These are phyloP conservation scores for Craterostigma plantagineum DNA, from an alignment of 257 asterid species.

Conservation along the genomic window DNA sequence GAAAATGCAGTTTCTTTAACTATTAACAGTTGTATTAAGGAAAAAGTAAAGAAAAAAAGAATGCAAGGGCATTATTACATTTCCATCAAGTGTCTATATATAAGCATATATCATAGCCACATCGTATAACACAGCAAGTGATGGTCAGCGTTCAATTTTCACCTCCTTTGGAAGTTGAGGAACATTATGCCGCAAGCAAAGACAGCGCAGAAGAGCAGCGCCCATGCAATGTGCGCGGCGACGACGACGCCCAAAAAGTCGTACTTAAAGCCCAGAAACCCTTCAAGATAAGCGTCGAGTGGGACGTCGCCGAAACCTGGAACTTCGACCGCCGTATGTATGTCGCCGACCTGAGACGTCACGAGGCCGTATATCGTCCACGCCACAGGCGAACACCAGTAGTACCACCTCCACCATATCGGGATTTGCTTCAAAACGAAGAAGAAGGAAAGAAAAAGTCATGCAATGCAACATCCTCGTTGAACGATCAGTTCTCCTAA, in stretches of 20 bases:
- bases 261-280: not conserved
- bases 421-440: not conserved
- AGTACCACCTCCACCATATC: not conserved
- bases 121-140: too few relatives aligned
- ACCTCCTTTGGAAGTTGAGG: constrained; percentile 6
- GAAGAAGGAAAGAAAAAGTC: not conserved
- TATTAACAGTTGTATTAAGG: too few relatives aligned
- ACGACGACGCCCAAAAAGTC: not conserved
- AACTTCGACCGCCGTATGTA: not conserved
- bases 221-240: not conserved
- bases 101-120: too few relatives aligned
- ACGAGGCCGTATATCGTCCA: too few relatives aligned
- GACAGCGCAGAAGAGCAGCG: not conserved
- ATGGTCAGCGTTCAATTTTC: not conserved
- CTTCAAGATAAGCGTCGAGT: not conserved
- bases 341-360: constrained; percentile 1
- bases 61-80: too few relatives aligned
- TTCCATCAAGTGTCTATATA: too few relatives aligned
- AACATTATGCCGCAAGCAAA: not conserved
- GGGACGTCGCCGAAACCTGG: not conserved
- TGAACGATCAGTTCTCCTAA: not conserved
- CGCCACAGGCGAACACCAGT: too few relatives aligned
- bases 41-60: too few relatives aligned
- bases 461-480: not conserved
- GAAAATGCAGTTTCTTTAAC: too few relatives aligned